Evolutionary conservation across 2,329 filamentous ascomycete genomes (phyloP).

Genomic region (Cladosporium sp.): DNA sequence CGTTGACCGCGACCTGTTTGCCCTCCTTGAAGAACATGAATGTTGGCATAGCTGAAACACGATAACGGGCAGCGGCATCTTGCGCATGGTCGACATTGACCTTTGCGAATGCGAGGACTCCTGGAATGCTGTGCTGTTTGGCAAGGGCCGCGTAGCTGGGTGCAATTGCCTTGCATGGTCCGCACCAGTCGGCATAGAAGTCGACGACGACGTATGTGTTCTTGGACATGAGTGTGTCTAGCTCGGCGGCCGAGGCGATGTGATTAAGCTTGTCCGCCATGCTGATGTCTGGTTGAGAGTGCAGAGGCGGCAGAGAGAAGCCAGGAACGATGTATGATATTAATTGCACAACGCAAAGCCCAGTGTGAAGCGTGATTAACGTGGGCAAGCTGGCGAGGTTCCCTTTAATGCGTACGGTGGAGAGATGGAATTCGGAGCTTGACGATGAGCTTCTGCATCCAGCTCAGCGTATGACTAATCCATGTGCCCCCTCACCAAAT

Average conservation of each 20-base stretch:
- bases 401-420: background rate
- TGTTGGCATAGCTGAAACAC: slow-evolving; percentile 86
- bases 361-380: background rate
- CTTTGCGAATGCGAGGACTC: slow-evolving; percentile 66
- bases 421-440: slow-evolving; percentile 4
- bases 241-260: slow-evolving; percentile 1
- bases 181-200: slow-evolving; percentile 87
- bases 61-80: slow-evolving; percentile 70
- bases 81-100: slow-evolving; percentile 81
- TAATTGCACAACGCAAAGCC: background rate
- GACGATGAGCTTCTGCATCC: slow-evolving; percentile 5
- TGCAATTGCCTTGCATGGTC: slow-evolving; percentile 89
- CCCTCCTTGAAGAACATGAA: slow-evolving; percentile 81
- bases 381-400: background rate
- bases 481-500: slow-evolving; percentile 2
- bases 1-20: slow-evolving; percentile 52
- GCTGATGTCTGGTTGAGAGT: slow-evolving; percentile 1
- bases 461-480: slow-evolving; percentile 4
- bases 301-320: background rate
- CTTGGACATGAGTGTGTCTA: slow-evolving; percentile 1
- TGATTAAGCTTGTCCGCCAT: slow-evolving; percentile 4
- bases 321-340: background rate
- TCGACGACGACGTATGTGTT: slow-evolving; percentile 58
- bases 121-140: slow-evolving; percentile 5
- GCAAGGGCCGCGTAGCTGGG: slow-evolving; percentile 61